phyloP scores from a whole-genome alignment of 768 basidiomycete genomes.

The Leccinum boreale region DNA sequence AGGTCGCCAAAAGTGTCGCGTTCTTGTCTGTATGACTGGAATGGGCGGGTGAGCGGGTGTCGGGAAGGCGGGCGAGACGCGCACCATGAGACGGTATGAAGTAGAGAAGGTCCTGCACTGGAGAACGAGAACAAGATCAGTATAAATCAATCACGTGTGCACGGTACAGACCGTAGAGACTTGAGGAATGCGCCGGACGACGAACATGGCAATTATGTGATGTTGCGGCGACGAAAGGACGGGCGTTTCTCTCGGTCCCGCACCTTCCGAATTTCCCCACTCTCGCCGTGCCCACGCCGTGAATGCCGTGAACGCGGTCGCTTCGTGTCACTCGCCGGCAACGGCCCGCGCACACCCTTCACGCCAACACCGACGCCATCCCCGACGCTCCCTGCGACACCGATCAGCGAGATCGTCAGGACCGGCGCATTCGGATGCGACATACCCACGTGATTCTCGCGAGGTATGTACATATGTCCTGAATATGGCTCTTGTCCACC shows the following conservation, averaged over 20 bases:
- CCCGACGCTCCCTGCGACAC: neutral
- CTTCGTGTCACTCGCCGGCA: neutral
- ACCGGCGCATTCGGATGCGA: slow-evolving; percentile 4
- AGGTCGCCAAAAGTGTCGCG: slow-evolving; percentile 96
- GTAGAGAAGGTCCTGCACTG: slow-evolving; percentile 24
- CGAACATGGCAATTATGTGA: slow-evolving; percentile 5
- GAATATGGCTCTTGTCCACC: neutral
- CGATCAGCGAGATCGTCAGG: neutral
- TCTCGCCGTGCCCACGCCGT: neutral
- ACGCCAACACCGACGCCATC: neutral
- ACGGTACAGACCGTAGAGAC: slow-evolving; percentile 4
- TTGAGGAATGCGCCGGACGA: slow-evolving; percentile 7
- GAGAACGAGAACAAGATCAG: neutral
- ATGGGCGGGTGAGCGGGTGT: slow-evolving; percentile 23
- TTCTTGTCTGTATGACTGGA: slow-evolving; percentile 68
- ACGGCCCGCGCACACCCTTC: neutral
- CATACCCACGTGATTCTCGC: slow-evolving; percentile 29
- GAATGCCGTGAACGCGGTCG: neutral
- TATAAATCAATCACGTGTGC: slow-evolving; percentile 22
- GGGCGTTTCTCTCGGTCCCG: neutral
- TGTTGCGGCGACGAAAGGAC: neutral
- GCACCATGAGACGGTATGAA: slow-evolving; percentile 36
- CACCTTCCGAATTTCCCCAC: slow-evolving; percentile 11
- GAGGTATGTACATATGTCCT: slow-evolving; percentile 8
- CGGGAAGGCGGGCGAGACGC: neutral